Percentiles rank a stretch among this genome's conserved stretches.
phyloP scores from a whole-genome alignment of 257 asterid genomes.

The Ehretia macrophylla region DNA sequence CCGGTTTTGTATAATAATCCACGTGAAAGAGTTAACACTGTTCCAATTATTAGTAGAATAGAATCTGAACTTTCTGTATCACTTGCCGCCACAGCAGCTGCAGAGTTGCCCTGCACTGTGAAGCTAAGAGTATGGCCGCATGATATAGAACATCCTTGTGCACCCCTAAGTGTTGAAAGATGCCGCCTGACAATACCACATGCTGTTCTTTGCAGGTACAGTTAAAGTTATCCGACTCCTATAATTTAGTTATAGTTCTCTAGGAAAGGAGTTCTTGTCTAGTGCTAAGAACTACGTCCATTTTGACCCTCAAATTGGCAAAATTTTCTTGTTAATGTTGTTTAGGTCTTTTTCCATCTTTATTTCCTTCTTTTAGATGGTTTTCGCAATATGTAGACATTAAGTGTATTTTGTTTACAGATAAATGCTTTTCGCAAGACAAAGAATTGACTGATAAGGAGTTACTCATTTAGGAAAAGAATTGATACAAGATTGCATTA shows the following conservation, averaged over 20 bases:
- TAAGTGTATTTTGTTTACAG: too few species aligned
- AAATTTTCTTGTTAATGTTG: not conserved
- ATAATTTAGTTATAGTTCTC: too few species aligned
- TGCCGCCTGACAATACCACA: conserved; percentile 88
- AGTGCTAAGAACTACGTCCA: too few species aligned
- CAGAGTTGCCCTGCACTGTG: conserved; percentile 9
- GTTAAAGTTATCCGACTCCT: too few species aligned
- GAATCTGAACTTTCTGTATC: conserved; percentile 12
- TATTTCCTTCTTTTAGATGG: too few species aligned
- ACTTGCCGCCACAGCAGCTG: conserved; percentile 3
- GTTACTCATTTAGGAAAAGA: too few species aligned
- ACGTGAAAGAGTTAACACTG: conserved; percentile 5
- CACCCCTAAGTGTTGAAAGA: conserved; percentile 54
- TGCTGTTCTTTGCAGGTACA: conserved; percentile 95
- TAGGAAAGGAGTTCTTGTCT: too few species aligned
- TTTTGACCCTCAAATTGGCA: not conserved
- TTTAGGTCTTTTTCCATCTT: too few species aligned
- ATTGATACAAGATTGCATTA: too few species aligned
- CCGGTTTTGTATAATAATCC: not conserved
- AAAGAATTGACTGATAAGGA: too few species aligned
- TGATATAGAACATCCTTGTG: conserved; percentile 72
- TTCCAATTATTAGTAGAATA: conserved; percentile 9
- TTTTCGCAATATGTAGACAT: too few species aligned
- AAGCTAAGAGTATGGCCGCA: conserved; percentile 91
- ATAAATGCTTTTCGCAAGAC: too few species aligned